A percentile compares a stretch with the other conserved stretches of the same genome.
Conservation (phyloP, 1,284 basidiomycete genomes). For the Moesziomyces sp. region DNA sequence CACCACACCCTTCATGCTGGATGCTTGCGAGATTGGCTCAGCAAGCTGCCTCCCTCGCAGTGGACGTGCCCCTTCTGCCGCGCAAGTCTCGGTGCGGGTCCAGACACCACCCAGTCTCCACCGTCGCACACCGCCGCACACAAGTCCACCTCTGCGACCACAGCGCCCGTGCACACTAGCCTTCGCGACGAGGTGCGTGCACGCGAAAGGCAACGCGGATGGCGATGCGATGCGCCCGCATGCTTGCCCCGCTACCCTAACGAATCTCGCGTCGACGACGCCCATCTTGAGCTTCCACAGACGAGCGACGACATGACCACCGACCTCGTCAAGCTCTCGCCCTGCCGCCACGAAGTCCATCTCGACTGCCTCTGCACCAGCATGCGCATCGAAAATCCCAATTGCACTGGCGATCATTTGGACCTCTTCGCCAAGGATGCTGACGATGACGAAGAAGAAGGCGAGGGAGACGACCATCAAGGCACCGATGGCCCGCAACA, state of each 20-base stretch:
- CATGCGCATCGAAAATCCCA: slow-evolving; percentile 52
- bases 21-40: slow-evolving; percentile 62
- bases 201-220: slow-evolving; percentile 52
- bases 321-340: slow-evolving; percentile 47
- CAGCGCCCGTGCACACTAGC: slow-evolving; percentile 7
- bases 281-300: slow-evolving; percentile 32
- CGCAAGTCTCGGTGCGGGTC: slow-evolving; percentile 18
- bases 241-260: slow-evolving; percentile 57
- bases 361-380: slow-evolving; percentile 60
- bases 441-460: slow-evolving; percentile 6
- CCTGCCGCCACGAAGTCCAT: slow-evolving; percentile 63
- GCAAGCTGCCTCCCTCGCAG: slow-evolving; percentile 48
- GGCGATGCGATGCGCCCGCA: slow-evolving; percentile 60
- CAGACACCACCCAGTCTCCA: slow-evolving; percentile 3
- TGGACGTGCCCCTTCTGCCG: slow-evolving; percentile 66
- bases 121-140: slow-evolving; percentile 3
- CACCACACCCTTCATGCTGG: slow-evolving; percentile 61
- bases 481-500: slow-evolving; percentile 11
- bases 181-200: slow-evolving; percentile 56
- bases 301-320: slow-evolving; percentile 34
- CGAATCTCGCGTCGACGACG: slow-evolving; percentile 11
- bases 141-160: slow-evolving; percentile 5
- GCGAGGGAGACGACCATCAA: not conserved
- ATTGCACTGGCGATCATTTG: slow-evolving; percentile 8
- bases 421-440: slow-evolving; percentile 9